A percentile compares a stretch with the other conserved stretches of the same genome.
Evolutionary conservation across 2,329 filamentous ascomycete species (phyloP).

Genomic region (Penicillium oxalicum): DNA sequence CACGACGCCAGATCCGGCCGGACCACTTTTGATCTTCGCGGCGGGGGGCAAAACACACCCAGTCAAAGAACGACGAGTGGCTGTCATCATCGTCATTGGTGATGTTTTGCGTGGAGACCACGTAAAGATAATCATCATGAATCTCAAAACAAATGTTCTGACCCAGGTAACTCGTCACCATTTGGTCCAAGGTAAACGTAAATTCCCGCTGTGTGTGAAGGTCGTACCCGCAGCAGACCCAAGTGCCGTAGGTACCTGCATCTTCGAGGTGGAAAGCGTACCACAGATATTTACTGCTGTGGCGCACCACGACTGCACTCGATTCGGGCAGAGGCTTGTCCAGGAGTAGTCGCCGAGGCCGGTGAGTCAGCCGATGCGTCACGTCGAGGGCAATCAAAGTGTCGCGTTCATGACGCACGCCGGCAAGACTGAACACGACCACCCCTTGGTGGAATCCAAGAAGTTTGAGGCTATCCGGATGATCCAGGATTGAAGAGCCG

Average conservation of each 20-base stretch:
- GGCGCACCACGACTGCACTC: slow-evolving; percentile 61
- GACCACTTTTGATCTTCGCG: slow-evolving; percentile 33
- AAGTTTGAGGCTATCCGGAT: slow-evolving; percentile 46
- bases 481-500: not conserved
- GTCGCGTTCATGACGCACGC: slow-evolving; percentile 36
- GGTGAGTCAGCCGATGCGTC: slow-evolving; percentile 15
- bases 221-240: slow-evolving; percentile 55
- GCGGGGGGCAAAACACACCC: slow-evolving; percentile 55
- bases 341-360: slow-evolving; percentile 37
- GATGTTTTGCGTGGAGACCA: slow-evolving; percentile 59
- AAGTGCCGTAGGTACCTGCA: slow-evolving; percentile 53
- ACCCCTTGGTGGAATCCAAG: slow-evolving; percentile 55
- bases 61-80: slow-evolving; percentile 64
- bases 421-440: slow-evolving; percentile 53
- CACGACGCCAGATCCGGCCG: slow-evolving; percentile 58
- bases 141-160: slow-evolving; percentile 67
- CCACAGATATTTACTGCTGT: slow-evolving; percentile 56
- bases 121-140: slow-evolving; percentile 61
- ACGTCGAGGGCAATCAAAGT: slow-evolving; percentile 53
- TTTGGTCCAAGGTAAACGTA: slow-evolving; percentile 8
- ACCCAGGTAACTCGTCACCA: slow-evolving; percentile 49
- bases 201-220: slow-evolving; percentile 41
- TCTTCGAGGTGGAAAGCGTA: slow-evolving; percentile 58
- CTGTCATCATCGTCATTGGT: slow-evolving; percentile 59
- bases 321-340: slow-evolving; percentile 41